These are phyloP conservation scores for Solidago caesia DNA, from an alignment of 129 eudicot genomes.

Conservation along the genomic window DNA sequence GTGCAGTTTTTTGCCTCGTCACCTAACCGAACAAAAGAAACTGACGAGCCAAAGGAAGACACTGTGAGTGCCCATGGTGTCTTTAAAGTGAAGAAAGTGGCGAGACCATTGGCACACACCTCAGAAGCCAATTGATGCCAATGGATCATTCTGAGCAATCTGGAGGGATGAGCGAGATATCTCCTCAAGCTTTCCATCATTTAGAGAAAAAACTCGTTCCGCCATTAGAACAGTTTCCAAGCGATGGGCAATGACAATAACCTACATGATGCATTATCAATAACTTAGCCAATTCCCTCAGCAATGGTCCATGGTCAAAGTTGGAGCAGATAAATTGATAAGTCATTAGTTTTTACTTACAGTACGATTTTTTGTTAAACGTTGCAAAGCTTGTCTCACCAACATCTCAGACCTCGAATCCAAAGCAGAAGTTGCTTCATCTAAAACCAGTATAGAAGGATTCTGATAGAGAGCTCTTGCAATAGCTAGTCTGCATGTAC, in stretches of 20 bases:
- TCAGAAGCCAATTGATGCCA: slow-evolving; percentile 43
- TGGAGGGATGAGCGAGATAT: slow-evolving; percentile 61
- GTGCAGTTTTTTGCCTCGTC: too few species aligned
- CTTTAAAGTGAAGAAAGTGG: slow-evolving; percentile 9
- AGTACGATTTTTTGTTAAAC: slow-evolving; percentile 65
- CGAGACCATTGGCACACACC: slow-evolving; percentile 6
- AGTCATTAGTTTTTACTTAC: slow-evolving; percentile 38
- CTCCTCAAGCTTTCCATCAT: slow-evolving; percentile 66
- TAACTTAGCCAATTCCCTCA: neutral
- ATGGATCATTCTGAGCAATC: slow-evolving; percentile 38
- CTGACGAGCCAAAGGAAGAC: too few species aligned
- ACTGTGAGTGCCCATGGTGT: too few species aligned
- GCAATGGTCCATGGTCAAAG: slow-evolving; percentile 10
- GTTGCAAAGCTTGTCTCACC: slow-evolving; percentile 92
- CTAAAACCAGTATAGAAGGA: slow-evolving; percentile 75
- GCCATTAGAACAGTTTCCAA: slow-evolving; percentile 94
- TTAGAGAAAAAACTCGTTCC: slow-evolving; percentile 58
- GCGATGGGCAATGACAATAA: slow-evolving; percentile 86
- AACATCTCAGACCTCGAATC: slow-evolving; percentile 81
- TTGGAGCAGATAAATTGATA: neutral
- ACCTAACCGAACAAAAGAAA: too few species aligned
- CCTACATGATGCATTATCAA: slow-evolving; percentile 47
- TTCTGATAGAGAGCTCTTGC: slow-evolving; percentile 93
- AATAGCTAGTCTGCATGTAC: slow-evolving; percentile 68
- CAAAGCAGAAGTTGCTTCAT: slow-evolving; percentile 96